Conservation (phyloP, 352 stramenopile genomes). For the Phytophthora tubulina region DNA sequence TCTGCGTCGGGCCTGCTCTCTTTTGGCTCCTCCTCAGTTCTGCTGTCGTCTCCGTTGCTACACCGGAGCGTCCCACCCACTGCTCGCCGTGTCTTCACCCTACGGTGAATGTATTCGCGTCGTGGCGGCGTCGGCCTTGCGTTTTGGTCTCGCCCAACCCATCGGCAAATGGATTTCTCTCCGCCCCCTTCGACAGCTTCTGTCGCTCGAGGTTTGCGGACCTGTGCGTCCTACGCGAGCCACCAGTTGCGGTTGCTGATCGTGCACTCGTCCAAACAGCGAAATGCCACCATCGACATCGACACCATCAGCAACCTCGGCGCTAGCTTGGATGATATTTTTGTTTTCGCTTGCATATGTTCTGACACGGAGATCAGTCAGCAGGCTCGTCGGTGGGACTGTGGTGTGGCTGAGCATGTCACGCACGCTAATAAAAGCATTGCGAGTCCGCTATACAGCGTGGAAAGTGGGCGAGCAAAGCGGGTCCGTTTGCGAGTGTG, state of each 20-base stretch:
- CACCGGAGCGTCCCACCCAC: not conserved
- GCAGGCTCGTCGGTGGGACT: not conserved
- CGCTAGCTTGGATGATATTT: no score
- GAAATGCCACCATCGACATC: not conserved
- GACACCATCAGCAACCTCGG: not conserved
- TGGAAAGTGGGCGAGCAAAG: not conserved
- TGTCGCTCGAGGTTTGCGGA: no score
- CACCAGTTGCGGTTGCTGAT: not conserved
- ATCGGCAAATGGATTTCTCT: no score
- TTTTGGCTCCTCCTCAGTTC: not conserved
- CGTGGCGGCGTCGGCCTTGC: no score
- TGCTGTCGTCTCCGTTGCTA: not conserved
- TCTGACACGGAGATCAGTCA: no score
- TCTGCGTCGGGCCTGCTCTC: not conserved
- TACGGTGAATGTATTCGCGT: no score
- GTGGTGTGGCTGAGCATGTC: not conserved
- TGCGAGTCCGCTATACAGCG: not conserved
- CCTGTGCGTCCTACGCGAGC: no score
- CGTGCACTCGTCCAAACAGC: not conserved
- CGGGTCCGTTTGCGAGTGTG: not conserved
- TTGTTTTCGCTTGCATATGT: no score
- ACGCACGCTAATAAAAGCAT: not conserved
- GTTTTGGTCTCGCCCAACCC: no score
- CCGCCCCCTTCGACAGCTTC: no score
- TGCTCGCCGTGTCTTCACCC: not conserved